These are phyloP conservation scores for Musa troglodytarum DNA, from an alignment of 176 grass and related monocot genomes.

Conservation along the genomic window DNA sequence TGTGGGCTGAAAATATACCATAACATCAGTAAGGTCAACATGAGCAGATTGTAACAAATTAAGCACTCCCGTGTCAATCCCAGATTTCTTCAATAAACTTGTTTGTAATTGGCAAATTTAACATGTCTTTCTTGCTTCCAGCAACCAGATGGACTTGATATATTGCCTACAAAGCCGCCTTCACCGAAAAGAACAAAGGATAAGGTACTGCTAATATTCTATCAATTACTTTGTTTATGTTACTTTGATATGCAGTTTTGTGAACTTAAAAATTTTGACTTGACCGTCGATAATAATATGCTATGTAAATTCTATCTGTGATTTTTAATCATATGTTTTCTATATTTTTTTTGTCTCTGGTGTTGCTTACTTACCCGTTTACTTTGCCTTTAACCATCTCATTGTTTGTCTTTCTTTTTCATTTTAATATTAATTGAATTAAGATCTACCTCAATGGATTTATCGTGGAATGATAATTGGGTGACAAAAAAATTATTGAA, in stretches of 20 bases:
- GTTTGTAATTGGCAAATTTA: neutral
- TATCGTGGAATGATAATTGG: neutral
- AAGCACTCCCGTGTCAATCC: too few species aligned
- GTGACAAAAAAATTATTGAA: neutral
- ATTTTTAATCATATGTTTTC: too few species aligned
- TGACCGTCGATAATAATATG: neutral
- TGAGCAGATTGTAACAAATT: too few species aligned
- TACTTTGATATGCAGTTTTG: neutral
- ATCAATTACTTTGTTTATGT: neutral
- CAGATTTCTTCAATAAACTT: neutral
- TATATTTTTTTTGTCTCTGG: neutral
- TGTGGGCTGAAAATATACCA: too few species aligned
- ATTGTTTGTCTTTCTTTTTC: neutral
- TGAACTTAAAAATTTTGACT: neutral
- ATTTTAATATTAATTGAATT: neutral
- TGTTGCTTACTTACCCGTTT: neutral
- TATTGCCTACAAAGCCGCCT: conserved; percentile 17
- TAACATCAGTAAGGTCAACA: too few species aligned
- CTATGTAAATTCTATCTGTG: neutral
- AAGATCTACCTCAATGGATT: neutral
- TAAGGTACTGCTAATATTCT: neutral
- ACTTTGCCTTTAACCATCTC: neutral
- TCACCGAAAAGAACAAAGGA: conserved; percentile 25
- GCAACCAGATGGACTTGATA: conserved; percentile 62
- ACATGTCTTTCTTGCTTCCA: conserved; percentile 25